Evolutionary conservation across 2,329 filamentous ascomycete genomes (phyloP), one percentile per base, ranked within the genome.

Genomic region (Cladosporium austrohemisphaericum): DNA sequence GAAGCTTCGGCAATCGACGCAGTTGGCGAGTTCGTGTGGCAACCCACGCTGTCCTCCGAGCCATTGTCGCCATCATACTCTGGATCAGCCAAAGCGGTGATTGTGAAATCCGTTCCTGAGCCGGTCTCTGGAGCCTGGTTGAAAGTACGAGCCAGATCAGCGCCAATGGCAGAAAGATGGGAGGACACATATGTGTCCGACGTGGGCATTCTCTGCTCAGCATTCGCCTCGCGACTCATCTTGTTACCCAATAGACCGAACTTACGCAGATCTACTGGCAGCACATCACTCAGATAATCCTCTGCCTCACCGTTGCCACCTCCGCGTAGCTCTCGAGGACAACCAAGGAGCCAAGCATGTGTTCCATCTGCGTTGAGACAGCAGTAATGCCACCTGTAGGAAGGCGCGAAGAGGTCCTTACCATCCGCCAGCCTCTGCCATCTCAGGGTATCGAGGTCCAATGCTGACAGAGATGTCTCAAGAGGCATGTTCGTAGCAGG

Each of bases 351-450:
- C 91, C 93, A 98, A 6, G 90, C 93, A 65, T 95, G 95, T 5
- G 93, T 96, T 5, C 92, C 92, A 60, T 95, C 88, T 53, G 93
- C 85, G 64, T 96, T 94, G 70, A 96, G 86, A 3, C 90, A 95
- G 67, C 93, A 97, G 65, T 98, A 98, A 67, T 97, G 92, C 93
- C 93, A 98, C 52, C 92, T 83, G 67, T 93, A 97, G n/a, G 86
- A 88, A 0, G 83, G 76, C 58, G 87, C 87, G 71, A 96, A 98
- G 26, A 98, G 85, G 64, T 98, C 93, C 41, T 88, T 86, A 3
- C 93, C 93, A 62, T 96, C 92, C 1, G 92, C 93, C 14, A 98
- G 76, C 65, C 91, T 94, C 68, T 95, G 90, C 93, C 93, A 98
- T 40, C 91, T 84, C 41, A 97, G 72, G 0, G 87, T 85, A 51